Percentiles rank a stretch among this genome's conserved stretches.
Evolutionary conservation across 2,329 filamentous ascomycete species (phyloP).

Genomic region (Chaetomium globosum): DNA sequence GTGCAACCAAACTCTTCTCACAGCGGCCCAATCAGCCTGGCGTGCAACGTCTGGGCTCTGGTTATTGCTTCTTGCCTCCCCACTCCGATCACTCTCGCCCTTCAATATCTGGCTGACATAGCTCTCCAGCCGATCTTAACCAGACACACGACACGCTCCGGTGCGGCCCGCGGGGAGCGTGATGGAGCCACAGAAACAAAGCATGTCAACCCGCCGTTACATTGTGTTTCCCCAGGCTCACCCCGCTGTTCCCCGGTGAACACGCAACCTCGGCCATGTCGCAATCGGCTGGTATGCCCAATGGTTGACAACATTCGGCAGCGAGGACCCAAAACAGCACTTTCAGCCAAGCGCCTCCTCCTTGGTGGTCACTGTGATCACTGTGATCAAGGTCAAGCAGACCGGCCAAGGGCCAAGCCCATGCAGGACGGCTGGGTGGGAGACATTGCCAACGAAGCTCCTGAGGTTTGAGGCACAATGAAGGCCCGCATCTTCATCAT

Average conservation of each 20-base stretch:
- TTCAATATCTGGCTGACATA: constrained; percentile 23
- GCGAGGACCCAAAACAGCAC: constrained; percentile 18
- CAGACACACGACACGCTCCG: constrained; percentile 14
- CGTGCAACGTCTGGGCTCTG: constrained; percentile 9
- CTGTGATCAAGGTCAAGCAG: not conserved
- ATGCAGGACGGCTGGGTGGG: not conserved
- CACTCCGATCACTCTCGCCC: constrained; percentile 18
- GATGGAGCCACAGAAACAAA: not conserved
- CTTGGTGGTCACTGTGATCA: not conserved
- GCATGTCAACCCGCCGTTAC: constrained; percentile 32
- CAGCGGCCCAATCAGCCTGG: constrained; percentile 30
- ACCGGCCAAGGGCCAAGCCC: not conserved
- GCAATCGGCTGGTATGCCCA: constrained; percentile 29
- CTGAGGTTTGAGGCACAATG: not conserved
- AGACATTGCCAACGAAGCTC: not conserved
- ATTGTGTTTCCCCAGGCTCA: constrained; percentile 29
- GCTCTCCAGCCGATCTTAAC: not conserved
- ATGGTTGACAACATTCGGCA: constrained; percentile 13
- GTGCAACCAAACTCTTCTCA: constrained; percentile 33
- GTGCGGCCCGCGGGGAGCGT: constrained; percentile 9
- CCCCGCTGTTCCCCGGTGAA: constrained; percentile 27
- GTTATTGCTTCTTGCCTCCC: constrained; percentile 31
- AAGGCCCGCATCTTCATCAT: not conserved
- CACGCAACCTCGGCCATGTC: constrained; percentile 22
- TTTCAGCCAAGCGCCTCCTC: constrained; percentile 6